Evolutionary conservation across 768 basidiomycete species (phyloP).

Genomic region (Russula foetens): DNA sequence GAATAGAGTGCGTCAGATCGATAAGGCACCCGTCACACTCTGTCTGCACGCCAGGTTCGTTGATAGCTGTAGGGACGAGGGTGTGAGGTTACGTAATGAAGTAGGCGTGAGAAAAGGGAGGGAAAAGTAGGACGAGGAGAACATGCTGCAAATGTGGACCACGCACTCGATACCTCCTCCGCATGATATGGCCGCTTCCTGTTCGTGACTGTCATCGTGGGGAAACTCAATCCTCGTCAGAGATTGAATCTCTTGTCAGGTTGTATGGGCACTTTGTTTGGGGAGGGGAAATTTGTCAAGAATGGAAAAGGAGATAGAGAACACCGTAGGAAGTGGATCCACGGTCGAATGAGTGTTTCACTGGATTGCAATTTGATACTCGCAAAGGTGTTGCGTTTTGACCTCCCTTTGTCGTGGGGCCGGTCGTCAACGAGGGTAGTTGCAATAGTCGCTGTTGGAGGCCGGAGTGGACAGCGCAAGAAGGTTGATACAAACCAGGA

Average conservation of each 20-base stretch:
- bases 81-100: conserved; percentile 23
- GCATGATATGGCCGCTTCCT: conserved; percentile 56
- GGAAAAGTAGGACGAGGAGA: conserved; percentile 14
- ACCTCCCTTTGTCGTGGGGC: neutral
- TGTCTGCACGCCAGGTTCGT: conserved; percentile 76
- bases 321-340: neutral
- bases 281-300: neutral
- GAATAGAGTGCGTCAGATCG: conserved; percentile 93
- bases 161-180: conserved; percentile 58
- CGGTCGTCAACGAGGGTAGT: neutral
- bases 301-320: neutral
- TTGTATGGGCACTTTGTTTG: neutral
- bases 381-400: neutral
- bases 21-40: conserved; percentile 77
- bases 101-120: conserved; percentile 26
- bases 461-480: neutral
- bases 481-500: neutral
- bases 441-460: neutral
- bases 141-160: conserved; percentile 9
- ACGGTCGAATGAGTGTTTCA: neutral
- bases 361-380: neutral
- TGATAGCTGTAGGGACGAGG: conserved; percentile 42
- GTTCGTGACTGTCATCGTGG: conserved; percentile 55
- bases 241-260: neutral
- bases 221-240: neutral